Conservation (phyloP, 2,329 filamentous ascomycete species). For the Apiospora koreana region DNA sequence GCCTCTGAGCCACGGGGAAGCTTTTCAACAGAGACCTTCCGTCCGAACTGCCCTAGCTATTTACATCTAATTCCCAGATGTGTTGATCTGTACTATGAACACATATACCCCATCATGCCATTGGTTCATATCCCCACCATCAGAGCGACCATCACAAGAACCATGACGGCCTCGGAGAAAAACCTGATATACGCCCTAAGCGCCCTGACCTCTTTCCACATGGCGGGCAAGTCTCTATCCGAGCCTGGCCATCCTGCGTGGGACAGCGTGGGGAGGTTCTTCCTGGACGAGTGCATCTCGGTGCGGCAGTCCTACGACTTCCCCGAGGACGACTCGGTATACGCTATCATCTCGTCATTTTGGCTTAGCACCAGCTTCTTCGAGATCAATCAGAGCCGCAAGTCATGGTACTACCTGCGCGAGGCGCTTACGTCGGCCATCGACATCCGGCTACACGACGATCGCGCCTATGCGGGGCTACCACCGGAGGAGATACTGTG, state of each 20-base stretch:
- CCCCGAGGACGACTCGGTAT: conserved; percentile 54
- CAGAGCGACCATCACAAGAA: conserved; percentile 47
- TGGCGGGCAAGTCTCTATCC: conserved; percentile 44
- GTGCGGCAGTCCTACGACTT: conserved; percentile 59
- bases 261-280: conserved; percentile 53
- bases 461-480: conserved; percentile 51
- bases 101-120: conserved; percentile 66
- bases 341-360: conserved; percentile 62
- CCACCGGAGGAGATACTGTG: conserved; percentile 53
- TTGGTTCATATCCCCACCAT: conserved; percentile 59
- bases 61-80: conserved; percentile 53
- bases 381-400: conserved; percentile 61
- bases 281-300: conserved; percentile 59
- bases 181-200: conserved; percentile 58
- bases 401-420: conserved; percentile 62
- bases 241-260: conserved; percentile 41
- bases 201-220: conserved; percentile 54
- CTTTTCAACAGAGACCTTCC: conserved; percentile 45
- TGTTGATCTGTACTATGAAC: conserved; percentile 61
- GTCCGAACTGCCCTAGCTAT: conserved; percentile 40
- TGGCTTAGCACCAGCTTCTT: conserved; percentile 63
- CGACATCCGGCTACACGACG: conserved; percentile 59
- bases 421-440: conserved; percentile 63
- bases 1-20: conserved; percentile 38
- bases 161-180: conserved; percentile 39